These are phyloP conservation scores for Luffa aegyptiaca DNA, from an alignment of 306 rosid species.

Conservation along the genomic window DNA sequence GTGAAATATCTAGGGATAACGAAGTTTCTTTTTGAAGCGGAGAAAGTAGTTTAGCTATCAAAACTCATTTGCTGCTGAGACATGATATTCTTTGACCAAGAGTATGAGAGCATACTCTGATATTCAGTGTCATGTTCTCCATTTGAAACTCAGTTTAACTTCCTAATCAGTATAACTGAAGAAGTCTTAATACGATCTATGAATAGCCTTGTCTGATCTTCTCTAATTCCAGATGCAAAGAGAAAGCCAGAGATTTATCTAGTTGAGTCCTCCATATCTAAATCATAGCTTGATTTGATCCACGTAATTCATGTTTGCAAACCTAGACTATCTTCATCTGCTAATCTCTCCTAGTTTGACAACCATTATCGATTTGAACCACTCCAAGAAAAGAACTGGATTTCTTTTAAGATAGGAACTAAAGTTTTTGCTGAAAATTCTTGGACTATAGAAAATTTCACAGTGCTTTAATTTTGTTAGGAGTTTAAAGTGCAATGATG, in stretches of 20 bases:
- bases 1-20: background rate
- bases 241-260: background rate
- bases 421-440: background rate
- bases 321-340: background rate
- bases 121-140: background rate
- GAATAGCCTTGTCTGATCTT: background rate
- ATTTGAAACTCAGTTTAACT: background rate
- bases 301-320: background rate
- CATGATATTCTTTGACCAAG: background rate
- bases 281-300: background rate
- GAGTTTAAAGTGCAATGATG: background rate
- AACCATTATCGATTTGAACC: background rate
- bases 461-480: background rate
- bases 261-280: background rate
- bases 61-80: background rate
- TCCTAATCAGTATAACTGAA: background rate
- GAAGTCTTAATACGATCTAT: background rate
- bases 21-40: background rate
- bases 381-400: background rate
- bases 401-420: background rate
- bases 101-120: background rate
- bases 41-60: background rate
- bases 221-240: background rate
- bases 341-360: slow-evolving; percentile 3
- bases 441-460: background rate